phyloP scores from a whole-genome alignment of 352 stramenopile genomes.

The Globisporangium radiosum region DNA sequence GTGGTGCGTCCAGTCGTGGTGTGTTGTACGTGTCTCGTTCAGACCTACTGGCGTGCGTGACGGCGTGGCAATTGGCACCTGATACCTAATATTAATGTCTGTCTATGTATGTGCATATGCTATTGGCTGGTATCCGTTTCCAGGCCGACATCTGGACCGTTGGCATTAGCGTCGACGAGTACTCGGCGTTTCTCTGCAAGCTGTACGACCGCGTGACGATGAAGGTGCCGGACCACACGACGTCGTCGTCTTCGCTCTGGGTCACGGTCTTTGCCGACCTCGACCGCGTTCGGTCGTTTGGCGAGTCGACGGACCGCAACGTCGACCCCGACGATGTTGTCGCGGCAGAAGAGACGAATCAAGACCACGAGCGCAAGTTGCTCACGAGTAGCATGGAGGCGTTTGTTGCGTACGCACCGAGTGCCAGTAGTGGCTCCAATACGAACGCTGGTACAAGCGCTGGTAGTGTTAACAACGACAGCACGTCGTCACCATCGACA shows the following conservation, averaged over 20 bases:
- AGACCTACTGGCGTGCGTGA: no score
- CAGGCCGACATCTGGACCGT: conserved; percentile 77
- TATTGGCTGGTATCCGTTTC: neutral
- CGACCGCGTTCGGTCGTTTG: conserved; percentile 62
- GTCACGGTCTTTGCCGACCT: conserved; percentile 69
- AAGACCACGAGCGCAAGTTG: conserved; percentile 3
- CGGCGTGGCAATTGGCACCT: no score
- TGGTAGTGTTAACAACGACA: neutral
- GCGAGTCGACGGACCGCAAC: conserved; percentile 20
- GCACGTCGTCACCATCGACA: neutral
- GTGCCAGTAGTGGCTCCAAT: neutral
- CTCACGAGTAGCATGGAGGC: conserved; percentile 1
- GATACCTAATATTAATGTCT: neutral
- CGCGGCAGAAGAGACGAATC: conserved; percentile 7
- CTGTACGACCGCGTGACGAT: conserved; percentile 77
- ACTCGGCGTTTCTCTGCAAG: conserved; percentile 64
- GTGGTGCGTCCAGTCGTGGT: conserved; percentile 23
- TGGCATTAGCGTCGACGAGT: conserved; percentile 54
- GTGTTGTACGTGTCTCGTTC: neutral
- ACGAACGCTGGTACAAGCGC: neutral
- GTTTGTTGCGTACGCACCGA: neutral
- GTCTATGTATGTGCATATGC: neutral
- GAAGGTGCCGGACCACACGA: conserved; percentile 60
- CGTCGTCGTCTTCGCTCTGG: conserved; percentile 52
- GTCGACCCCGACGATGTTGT: conserved; percentile 11